Base-by-base conservation (phyloP, 805 yeast genomes). In the Nakazawaea ambrosiae region DNA sequence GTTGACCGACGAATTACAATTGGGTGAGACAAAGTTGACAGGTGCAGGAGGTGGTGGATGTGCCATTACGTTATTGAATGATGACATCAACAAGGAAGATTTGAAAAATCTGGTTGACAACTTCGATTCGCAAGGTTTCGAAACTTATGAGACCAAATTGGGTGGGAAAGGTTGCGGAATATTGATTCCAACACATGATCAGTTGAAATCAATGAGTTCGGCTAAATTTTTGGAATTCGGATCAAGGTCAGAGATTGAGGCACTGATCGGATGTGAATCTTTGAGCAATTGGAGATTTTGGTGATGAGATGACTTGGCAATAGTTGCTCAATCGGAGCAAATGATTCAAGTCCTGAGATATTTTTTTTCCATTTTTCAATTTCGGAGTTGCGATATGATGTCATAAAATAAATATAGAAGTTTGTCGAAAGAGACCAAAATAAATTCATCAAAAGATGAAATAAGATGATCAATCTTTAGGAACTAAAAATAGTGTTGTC, bases 21-120 rank as follows among this genome's bases (percentile, higher is more conserved):
- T 92, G 14, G 98, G 98, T 6, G 78, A 82, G 41, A 90, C 98
- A 0, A 92, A 92, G 57, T 70, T 92, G 38, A 92, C 98, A 0
- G 98, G 98, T 29, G 98, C 98, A 0, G 98, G 98, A 25, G 98
- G 98, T 16, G 98, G 98, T 35, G 98, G 98, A 2, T 92, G 98
- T 65, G 95, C 97, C 9, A 81, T 92, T 39, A 92, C 97, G 0
- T 60, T 92, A 27, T 65, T 89, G 12, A 63, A 73, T 33, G 76
- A 71, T 28, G 65, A 62, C 2, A 60, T 56, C 1, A 57, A 58
- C 18, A 51, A 61, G 24, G 46, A 50, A 12, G 48, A 50, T 6
- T 48, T 68, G 25, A 55, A 63, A 9, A 53, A 59, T 4, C 66
- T 69, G 17, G 54, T 57, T 4, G 28, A 38, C 1, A 60, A 58